Evolutionary conservation across 2,329 filamentous ascomycete species (phyloP).

Genomic region (Fusarium incarnatum): DNA sequence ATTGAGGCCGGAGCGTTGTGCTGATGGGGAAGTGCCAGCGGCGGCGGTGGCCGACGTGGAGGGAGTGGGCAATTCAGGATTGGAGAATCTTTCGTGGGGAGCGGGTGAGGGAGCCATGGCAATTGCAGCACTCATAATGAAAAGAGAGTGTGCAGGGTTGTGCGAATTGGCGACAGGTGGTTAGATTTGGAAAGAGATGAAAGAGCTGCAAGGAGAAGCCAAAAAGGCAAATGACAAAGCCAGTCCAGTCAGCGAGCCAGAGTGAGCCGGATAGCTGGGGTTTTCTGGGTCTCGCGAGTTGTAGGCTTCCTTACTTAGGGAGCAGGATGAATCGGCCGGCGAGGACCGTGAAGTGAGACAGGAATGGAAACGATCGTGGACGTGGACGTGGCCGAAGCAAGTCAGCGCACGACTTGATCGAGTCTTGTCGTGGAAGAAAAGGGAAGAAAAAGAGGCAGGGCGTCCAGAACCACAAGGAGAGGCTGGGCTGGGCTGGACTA

Average conservation of each 20-base stretch:
- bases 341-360: constrained; percentile 36
- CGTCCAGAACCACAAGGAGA: constrained; percentile 26
- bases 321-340: constrained; percentile 34
- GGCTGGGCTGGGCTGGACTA: constrained; percentile 17
- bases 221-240: constrained; percentile 23
- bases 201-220: constrained; percentile 37
- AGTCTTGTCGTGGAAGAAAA: constrained; percentile 15
- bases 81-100: constrained; percentile 72
- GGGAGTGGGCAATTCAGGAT: constrained; percentile 61
- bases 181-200: constrained; percentile 33
- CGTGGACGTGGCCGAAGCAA: constrained; percentile 28
- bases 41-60: constrained; percentile 51
- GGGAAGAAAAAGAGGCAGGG: constrained; percentile 14
- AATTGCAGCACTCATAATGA: constrained; percentile 74
- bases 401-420: constrained; percentile 26
- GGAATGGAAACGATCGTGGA: constrained; percentile 39
- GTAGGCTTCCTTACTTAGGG: constrained; percentile 37
- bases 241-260: constrained; percentile 37
- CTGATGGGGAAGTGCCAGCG: constrained; percentile 56
- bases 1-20: constrained; percentile 56
- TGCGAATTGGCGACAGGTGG: constrained; percentile 31
- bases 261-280: constrained; percentile 37
- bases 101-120: constrained; percentile 76
- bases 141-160: constrained; percentile 35
- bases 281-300: constrained; percentile 42